Evolutionary conservation across 2,329 filamentous ascomycete genomes (phyloP).

Genomic region (Arachnomyces sp.): DNA sequence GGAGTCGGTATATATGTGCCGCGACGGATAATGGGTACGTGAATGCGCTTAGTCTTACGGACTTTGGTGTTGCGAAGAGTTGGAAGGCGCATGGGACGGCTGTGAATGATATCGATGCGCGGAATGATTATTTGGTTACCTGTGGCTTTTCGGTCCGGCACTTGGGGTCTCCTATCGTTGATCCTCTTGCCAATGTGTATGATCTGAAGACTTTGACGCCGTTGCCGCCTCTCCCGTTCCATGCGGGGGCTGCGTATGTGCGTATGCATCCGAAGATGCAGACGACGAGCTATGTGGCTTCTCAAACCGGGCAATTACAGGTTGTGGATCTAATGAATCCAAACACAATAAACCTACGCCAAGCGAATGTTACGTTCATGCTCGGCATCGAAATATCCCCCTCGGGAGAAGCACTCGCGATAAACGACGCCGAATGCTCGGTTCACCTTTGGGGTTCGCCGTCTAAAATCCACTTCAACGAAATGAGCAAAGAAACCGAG

Average conservation of each 20-base stretch:
- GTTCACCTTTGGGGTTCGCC: slow-evolving; percentile 86
- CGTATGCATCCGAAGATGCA: slow-evolving; percentile 94
- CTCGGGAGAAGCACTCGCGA: slow-evolving; percentile 74
- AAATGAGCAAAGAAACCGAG: slow-evolving; percentile 68
- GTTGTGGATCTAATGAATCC: slow-evolving; percentile 93
- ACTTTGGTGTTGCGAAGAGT: slow-evolving; percentile 67
- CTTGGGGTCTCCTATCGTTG: slow-evolving; percentile 69
- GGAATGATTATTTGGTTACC: slow-evolving; percentile 89
- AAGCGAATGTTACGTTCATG: slow-evolving; percentile 70
- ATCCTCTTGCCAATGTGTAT: slow-evolving; percentile 90
- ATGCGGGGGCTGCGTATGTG: slow-evolving; percentile 85
- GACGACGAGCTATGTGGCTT: slow-evolving; percentile 88
- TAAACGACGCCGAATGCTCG: slow-evolving; percentile 69
- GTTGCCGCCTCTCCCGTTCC: slow-evolving; percentile 83
- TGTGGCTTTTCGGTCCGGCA: slow-evolving; percentile 87
- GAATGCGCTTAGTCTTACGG: slow-evolving; percentile 74
- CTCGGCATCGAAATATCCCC: slow-evolving; percentile 77
- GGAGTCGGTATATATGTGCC: slow-evolving; percentile 79
- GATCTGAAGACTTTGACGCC: slow-evolving; percentile 85
- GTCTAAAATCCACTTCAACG: slow-evolving; percentile 76
- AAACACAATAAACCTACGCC: slow-evolving; percentile 74
- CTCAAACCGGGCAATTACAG: slow-evolving; percentile 86
- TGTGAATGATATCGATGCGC: slow-evolving; percentile 95
- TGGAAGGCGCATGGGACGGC: slow-evolving; percentile 86
- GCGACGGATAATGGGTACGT: slow-evolving; percentile 76